A percentile compares a stretch with the other conserved stretches of the same genome.
phyloP scores from a whole-genome alignment of 768 basidiomycete species.

The Phanerochaete sordida region DNA sequence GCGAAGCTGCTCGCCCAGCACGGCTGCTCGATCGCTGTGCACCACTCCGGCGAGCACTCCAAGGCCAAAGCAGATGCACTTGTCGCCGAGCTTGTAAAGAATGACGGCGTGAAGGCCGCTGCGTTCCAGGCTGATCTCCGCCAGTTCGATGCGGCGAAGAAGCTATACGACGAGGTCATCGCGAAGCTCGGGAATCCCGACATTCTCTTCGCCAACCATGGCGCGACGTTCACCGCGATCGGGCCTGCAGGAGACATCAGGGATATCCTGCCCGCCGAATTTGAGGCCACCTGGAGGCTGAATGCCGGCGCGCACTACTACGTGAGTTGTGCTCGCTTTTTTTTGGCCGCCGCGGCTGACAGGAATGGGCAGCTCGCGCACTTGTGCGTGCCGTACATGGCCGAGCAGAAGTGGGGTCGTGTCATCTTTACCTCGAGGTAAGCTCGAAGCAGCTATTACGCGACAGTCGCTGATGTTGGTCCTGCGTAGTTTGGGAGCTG shows the following conservation, averaged over 20 bases:
- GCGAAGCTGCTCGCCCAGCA: constrained; percentile 40
- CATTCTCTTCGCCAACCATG: constrained; percentile 51
- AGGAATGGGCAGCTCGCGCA: constrained; percentile 41
- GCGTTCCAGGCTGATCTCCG: constrained; percentile 48
- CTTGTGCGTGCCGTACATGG: constrained; percentile 48
- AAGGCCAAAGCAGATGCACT: constrained; percentile 36
- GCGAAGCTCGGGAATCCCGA: constrained; percentile 43
- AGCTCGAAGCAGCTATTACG: neutral
- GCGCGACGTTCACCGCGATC: constrained; percentile 36
- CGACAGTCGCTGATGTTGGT: neutral
- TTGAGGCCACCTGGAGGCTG: constrained; percentile 43
- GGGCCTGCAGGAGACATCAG: constrained; percentile 45
- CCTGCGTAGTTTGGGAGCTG: constrained; percentile 40
- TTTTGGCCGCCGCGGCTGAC: neutral
- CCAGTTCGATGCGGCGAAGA: constrained; percentile 42
- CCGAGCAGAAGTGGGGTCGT: constrained; percentile 43
- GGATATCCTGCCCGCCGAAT: constrained; percentile 39
- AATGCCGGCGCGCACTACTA: constrained; percentile 45
- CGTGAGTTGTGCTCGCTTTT: constrained; percentile 27
- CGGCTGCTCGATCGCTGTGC: constrained; percentile 44
- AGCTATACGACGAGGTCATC: constrained; percentile 42
- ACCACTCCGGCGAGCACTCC: constrained; percentile 39
- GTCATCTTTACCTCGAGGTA: constrained; percentile 52
- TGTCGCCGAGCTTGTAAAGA: constrained; percentile 30
- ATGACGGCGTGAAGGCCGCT: constrained; percentile 33